Evolutionary conservation across 2,329 filamentous ascomycete genomes (phyloP), one percentile per base, ranked within the genome.

Genomic region (Trichoderma atrobrunneum): DNA sequence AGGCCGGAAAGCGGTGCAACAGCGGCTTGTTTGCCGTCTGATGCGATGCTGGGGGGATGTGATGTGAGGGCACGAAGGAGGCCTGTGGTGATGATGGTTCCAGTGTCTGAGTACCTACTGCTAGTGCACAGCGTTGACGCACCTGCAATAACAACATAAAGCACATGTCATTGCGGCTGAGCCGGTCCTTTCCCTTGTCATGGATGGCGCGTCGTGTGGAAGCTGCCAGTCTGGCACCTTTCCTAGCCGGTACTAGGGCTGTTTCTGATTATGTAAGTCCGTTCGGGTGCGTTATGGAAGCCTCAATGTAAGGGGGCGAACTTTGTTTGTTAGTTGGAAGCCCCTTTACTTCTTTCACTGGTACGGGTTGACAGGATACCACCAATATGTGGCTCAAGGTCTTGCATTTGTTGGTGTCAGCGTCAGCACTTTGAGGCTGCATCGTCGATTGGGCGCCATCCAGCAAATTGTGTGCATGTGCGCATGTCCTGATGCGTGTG

Each of bases 111-210:
- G 36, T n/a, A 12, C 1, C 39, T n/a, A 12, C 2, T 62, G 26
- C 39, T n/a, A 12, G 30, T 6, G 43, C 16, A 51, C 43, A 51
- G 43, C 43, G 43, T 51, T 51, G n/a, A 51, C 43, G 64, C 16
- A 36, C 21, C 21, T 18, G 24, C 63, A 30, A 14, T 3, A 67
- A 39, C 32, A 24, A 39, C 34, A 11, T 39, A 11, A 18, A 21
- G 68, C 48, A 71, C 69, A 71, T 71, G 69, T 71, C 69, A 71
- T 72, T 43, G 59, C 60, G 51, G 48, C 66, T 61, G 57, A 54
- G 57, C 57, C 66, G 63, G 21, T 36, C 30, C 28, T 16, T 48
- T 26, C 56, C 65, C 24, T 48, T 7, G 63, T 36, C 21, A 14
- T 26, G 66, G 56, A 61, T 69, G 67, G 67, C 67, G 67, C 67